phyloP scores from a whole-genome alignment of 2,329 filamentous ascomycete species.

The Aspergillus versicolor region DNA sequence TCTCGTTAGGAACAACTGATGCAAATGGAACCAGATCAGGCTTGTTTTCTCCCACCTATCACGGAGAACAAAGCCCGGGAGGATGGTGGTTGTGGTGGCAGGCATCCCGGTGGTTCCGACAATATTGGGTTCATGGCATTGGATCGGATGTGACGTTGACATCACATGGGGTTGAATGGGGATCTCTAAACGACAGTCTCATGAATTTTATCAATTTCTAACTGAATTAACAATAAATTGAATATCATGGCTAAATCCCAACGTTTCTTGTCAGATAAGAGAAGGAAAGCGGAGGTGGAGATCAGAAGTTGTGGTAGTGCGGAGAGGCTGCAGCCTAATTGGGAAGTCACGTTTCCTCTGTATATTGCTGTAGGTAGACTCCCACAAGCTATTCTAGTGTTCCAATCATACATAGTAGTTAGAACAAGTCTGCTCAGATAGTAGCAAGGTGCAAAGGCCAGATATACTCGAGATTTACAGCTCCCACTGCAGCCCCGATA shows the following conservation, averaged over 20 bases:
- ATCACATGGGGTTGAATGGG: background rate
- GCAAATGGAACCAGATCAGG: background rate
- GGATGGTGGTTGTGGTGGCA: background rate
- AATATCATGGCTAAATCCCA: too few relatives aligned
- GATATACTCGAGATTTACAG: too few relatives aligned
- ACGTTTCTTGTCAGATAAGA: background rate
- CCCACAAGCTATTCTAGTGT: too few relatives aligned
- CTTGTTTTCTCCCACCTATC: background rate
- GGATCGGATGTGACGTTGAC: slow-evolving; percentile 1
- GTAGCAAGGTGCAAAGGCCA: too few relatives aligned
- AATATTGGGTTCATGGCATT: background rate
- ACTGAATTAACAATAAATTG: background rate
- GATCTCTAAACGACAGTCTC: background rate
- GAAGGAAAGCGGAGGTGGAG: background rate
- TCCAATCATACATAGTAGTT: too few relatives aligned
- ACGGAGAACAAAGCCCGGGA: background rate
- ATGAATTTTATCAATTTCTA: background rate
- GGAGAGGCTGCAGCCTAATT: background rate
- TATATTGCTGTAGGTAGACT: too few relatives aligned
- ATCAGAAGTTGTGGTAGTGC: background rate
- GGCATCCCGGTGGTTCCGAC: slow-evolving; percentile 3
- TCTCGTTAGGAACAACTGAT: background rate
- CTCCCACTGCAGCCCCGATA: too few relatives aligned
- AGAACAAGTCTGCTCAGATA: too few relatives aligned
- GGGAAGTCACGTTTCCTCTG: background rate